Base-by-base conservation (phyloP, 2,329 filamentous ascomycete species). In the Aspergillus sergii region DNA sequence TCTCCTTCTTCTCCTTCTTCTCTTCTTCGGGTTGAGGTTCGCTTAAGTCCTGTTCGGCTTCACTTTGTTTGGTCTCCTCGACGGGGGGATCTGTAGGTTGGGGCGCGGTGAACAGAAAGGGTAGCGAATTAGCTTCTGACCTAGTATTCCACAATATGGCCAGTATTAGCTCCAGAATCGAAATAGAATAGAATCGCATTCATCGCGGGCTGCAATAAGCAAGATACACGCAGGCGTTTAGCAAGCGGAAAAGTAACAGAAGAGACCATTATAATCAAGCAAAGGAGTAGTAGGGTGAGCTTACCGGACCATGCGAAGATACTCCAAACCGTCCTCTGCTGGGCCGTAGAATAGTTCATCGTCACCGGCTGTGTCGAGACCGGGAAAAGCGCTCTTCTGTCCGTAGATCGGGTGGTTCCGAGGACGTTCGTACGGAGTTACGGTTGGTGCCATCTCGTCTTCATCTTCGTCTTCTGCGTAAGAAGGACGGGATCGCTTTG, bases 91-190 rank as follows among this genome's bases (percentile, higher is more conserved):
- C 71, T 48, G 74, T 69, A 16, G 73, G 75, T 67, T 82, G 85
- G 6, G 87, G 84, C 0, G 89, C 91, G 53, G 88, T 85, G 58
- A 95, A 84, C 12, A 95, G 80, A 68, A 89, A 85, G 1, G 92
- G 92, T 39, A 96, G 89, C 11, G 83, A 79, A 64, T 82, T 87
- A n/a, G 92, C 92, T 85, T 96, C 89, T 68, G 87, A 85, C 80
- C 92, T 95, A 78, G 39, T 28, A 55, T 28, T 12, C 19, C 55
- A 62, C 8, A 12, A 11, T 19, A 12, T 1, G 56, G n/a, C 23
- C 23, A 26, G 14, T 7, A 67, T 72, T 66, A 70, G 70, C 60
- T 63, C 41, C n/a, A 39, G n/a, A 45, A 51, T 32, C 12, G 55
- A 21, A 45, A n/a, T 32, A 41, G 16, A n/a, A 41, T 41, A 19